These are phyloP conservation scores for Cornus suecica DNA, from an alignment of 148 eudicot species.

Conservation along the genomic window DNA sequence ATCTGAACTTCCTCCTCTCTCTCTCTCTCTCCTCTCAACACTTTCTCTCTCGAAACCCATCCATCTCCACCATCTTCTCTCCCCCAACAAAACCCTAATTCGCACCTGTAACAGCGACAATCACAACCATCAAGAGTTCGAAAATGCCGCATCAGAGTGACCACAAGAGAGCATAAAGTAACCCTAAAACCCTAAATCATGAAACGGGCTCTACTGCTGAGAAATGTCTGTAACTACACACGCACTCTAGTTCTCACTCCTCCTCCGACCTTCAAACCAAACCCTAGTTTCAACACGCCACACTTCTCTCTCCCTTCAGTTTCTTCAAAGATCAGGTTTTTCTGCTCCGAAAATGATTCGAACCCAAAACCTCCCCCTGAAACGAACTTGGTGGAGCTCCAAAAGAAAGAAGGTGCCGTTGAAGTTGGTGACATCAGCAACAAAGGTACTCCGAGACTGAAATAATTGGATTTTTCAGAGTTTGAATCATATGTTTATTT, in stretches of 20 bases:
- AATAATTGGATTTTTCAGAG: neutral
- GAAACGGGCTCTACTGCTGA: conserved; percentile 44
- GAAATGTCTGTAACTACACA: conserved; percentile 26
- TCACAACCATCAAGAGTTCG: too few relatives aligned
- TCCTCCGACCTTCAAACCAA: conserved; percentile 18
- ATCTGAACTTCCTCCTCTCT: too few relatives aligned
- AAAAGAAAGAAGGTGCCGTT: conserved; percentile 20
- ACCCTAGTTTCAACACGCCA: conserved; percentile 7
- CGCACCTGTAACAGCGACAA: too few relatives aligned
- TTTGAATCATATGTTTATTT: neutral
- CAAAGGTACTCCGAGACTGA: conserved; percentile 32
- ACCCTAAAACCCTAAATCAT: conserved; percentile 17
- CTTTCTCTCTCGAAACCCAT: too few relatives aligned
- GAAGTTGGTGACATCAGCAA: conserved; percentile 52
- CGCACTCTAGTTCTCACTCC: conserved; percentile 18
- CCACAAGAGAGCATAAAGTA: neutral
- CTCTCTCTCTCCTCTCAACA: too few relatives aligned
- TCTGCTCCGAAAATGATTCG: conserved; percentile 43
- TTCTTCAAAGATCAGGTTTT: conserved; percentile 26
- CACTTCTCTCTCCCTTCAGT: conserved; percentile 12
- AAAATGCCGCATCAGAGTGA: too few relatives aligned
- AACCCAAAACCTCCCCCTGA: conserved; percentile 26
- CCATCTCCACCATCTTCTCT: too few relatives aligned
- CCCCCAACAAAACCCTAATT: too few relatives aligned
- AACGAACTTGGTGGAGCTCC: conserved; percentile 16